Base-by-base conservation (phyloP, 1,139 yeast species). In the Yamadazyma atlantica region DNA sequence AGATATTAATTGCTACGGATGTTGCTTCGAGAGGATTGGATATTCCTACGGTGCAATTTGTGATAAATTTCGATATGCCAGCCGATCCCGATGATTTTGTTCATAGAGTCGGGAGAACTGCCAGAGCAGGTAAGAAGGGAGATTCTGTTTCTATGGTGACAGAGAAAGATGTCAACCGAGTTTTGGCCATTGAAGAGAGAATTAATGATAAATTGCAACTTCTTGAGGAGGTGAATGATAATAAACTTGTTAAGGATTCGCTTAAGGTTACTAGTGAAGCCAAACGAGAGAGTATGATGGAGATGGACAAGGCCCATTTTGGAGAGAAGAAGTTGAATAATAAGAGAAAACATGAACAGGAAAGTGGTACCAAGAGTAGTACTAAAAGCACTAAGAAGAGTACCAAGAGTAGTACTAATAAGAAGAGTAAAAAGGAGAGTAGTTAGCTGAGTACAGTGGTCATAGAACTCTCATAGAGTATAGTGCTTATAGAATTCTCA, bases 21-120 rank as follows among this genome's bases (percentile, higher is more conserved):
- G 95, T 92, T 7, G 98, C 97, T 3, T 81, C 96, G 30, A 82
- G 99, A 76, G 99, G 99, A 60, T 75, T 92, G 50, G 98, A 92
- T 75, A 92, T 92, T 36, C 98, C 98, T 2, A 73, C 79, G 4
- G 98, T 92, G 4, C 92, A 82, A 54, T 67, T 90, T 49, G 98
- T 94, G 28, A 66, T 94, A 24, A 92, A 94, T 57, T 92, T 78
- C 55, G 98, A 94, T 57, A 78, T 92, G 26, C 98, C 98, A 4
- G 89, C 95, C 4, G 97, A 92, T 58, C 90, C 98, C 0, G 97
- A 92, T 58, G 97, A 90, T 58, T 94, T 85, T 54, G 87, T 92
- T 41, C 99, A 92, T 65, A 74, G 99, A 59, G 96, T 90, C n/a
- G 99, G 99, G 74, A 88, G 99, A 80, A 92, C 98, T 14, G 99